Percentiles rank a stretch among this genome's conserved stretches.
Conservation (phyloP, 1,284 basidiomycete genomes). For the Omphalotus olearius region DNA sequence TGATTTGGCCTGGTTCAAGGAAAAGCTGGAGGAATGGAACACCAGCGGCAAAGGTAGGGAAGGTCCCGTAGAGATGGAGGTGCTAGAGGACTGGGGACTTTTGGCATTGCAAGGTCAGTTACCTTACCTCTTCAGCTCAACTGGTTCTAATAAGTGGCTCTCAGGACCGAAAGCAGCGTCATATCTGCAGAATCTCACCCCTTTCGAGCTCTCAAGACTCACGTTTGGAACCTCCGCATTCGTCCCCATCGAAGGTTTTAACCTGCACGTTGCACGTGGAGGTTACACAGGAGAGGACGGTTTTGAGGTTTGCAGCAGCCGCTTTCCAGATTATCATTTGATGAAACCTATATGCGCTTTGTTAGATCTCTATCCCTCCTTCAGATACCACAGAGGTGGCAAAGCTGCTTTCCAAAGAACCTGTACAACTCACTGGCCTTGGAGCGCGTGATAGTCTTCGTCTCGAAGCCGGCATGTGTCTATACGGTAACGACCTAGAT, state of each 20-base stretch:
- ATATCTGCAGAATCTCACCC: constrained; percentile 72
- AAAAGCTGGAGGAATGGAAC: constrained; percentile 77
- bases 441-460: constrained; percentile 92
- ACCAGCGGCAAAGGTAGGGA: constrained; percentile 41
- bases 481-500: constrained; percentile 94
- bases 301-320: constrained; percentile 55
- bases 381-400: constrained; percentile 72
- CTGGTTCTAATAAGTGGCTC: constrained; percentile 1
- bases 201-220: constrained; percentile 67
- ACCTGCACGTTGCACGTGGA: constrained; percentile 90
- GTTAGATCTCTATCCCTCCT: constrained; percentile 83
- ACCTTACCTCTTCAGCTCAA: background rate
- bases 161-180: constrained; percentile 80
- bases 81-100: constrained; percentile 84
- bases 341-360: constrained; percentile 26
- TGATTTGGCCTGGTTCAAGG: constrained; percentile 78
- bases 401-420: constrained; percentile 62
- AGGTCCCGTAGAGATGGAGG: constrained; percentile 74
- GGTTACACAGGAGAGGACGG: constrained; percentile 99
- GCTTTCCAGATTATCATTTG: background rate
- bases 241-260: constrained; percentile 72
- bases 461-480: constrained; percentile 96
- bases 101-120: constrained; percentile 82
- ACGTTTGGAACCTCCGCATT: constrained; percentile 82
- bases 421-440: constrained; percentile 86